Evolutionary conservation across 1,139 yeast genomes (phyloP).

Genomic region (Kodamaea sp.): DNA sequence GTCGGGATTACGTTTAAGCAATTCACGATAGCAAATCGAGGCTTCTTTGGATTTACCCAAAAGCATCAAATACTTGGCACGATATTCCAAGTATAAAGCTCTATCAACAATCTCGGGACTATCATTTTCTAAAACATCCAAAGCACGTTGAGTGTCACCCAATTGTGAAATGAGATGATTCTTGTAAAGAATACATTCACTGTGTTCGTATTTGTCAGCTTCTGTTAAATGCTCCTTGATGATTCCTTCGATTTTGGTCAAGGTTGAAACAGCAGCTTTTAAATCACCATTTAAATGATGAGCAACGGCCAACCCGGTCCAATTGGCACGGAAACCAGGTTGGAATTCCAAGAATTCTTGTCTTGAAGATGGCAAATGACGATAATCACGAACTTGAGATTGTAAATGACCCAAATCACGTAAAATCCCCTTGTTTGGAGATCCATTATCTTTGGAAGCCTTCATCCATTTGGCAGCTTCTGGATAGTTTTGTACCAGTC

Average conservation of each 20-base stretch:
- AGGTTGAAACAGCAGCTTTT: constrained; percentile 64
- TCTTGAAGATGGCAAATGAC: constrained; percentile 59
- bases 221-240: constrained; percentile 66
- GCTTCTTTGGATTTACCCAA: constrained; percentile 55
- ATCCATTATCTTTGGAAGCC: constrained; percentile 75
- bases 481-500: constrained; percentile 63
- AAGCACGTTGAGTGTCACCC: constrained; percentile 63
- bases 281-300: constrained; percentile 71
- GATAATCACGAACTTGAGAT: constrained; percentile 73
- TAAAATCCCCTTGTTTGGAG: constrained; percentile 72
- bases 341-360: constrained; percentile 66
- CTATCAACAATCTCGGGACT: constrained; percentile 59
- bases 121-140: constrained; percentile 55
- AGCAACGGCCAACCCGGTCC: constrained; percentile 89
- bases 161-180: constrained; percentile 60
- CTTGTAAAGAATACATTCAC: constrained; percentile 76
- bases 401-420: constrained; percentile 82
- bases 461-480: constrained; percentile 81
- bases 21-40: constrained; percentile 59
- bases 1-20: constrained; percentile 86
- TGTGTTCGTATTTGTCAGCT: constrained; percentile 69
- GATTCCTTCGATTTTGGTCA: constrained; percentile 69
- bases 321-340: constrained; percentile 85
- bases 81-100: constrained; percentile 58
- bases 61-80: constrained; percentile 54